phyloP scores from a whole-genome alignment of 1,284 basidiomycete genomes.

The Cutaneotrichosporon cavernicola region DNA sequence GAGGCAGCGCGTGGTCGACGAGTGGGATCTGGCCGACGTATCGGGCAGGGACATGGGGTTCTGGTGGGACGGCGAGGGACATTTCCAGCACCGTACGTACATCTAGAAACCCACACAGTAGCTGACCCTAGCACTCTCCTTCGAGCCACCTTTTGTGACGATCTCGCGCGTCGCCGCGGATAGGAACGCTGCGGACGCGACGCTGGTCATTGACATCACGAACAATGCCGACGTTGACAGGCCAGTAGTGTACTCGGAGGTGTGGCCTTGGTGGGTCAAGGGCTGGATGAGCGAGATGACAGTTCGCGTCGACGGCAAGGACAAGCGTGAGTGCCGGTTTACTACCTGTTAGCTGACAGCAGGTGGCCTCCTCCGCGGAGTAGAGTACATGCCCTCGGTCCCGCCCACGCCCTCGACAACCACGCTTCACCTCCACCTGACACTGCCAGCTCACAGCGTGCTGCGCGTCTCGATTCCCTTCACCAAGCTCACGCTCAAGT shows the following conservation, averaged over 20 bases:
- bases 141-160: conserved; percentile 58
- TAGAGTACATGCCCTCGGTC: conserved; percentile 67
- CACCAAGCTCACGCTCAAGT: conserved; percentile 81
- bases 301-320: conserved; percentile 48
- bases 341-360: background rate
- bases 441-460: conserved; percentile 65
- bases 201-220: conserved; percentile 66
- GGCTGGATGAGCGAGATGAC: conserved; percentile 80
- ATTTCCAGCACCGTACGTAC: conserved; percentile 52
- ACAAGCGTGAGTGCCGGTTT: conserved; percentile 10
- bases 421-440: conserved; percentile 69
- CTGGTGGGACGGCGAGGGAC: conserved; percentile 52
- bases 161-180: conserved; percentile 72
- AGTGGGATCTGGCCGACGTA: conserved; percentile 37
- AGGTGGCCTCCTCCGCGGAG: conserved; percentile 63
- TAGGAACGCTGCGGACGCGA: conserved; percentile 71
- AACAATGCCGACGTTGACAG: conserved; percentile 63
- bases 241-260: conserved; percentile 76
- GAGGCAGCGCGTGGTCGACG: conserved; percentile 24
- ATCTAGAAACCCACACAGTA: background rate
- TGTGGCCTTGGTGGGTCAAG: conserved; percentile 88
- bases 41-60: conserved; percentile 42
- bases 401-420: conserved; percentile 67
- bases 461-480: conserved; percentile 71
- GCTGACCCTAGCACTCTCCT: conserved; percentile 14